These are phyloP conservation scores for Podospora pseudoanserina DNA, from an alignment of 495 filamentous ascomycete genomes.

Conservation along the genomic window DNA sequence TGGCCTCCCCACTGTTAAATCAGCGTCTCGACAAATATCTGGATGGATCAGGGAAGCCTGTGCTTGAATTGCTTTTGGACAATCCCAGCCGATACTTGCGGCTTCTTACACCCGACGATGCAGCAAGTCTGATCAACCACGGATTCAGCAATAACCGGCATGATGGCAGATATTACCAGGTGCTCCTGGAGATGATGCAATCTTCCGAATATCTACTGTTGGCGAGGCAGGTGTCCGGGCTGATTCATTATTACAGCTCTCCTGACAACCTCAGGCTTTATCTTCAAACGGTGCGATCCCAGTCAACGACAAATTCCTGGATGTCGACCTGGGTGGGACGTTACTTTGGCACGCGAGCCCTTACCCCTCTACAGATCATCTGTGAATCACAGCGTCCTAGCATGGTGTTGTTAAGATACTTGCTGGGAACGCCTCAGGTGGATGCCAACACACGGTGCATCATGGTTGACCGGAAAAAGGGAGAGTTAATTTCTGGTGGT, in stretches of 20 bases:
- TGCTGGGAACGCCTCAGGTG: slow-evolving; percentile 14
- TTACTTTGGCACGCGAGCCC: not conserved
- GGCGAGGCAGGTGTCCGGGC: not conserved
- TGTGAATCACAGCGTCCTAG: not conserved
- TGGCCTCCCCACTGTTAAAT: too few relatives aligned
- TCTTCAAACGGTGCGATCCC: not conserved
- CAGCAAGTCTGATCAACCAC: not conserved
- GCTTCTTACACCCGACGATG: not conserved
- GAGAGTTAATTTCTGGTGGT: not conserved
- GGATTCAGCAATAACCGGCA: not conserved
- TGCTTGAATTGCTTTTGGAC: not conserved
- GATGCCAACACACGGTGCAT: slow-evolving; percentile 15
- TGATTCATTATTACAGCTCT: not conserved
- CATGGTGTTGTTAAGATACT: slow-evolving; percentile 11
- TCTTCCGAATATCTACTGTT: not conserved
- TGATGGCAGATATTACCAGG: not conserved
- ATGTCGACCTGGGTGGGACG: not conserved
- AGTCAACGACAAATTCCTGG: too few relatives aligned
- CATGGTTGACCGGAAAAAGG: not conserved
- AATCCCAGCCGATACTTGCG: not conserved
- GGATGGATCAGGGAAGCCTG: too few relatives aligned
- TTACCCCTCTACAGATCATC: slow-evolving; percentile 7
- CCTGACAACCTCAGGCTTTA: not conserved
- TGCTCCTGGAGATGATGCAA: not conserved
- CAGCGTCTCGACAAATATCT: too few relatives aligned